These are phyloP conservation scores for Amphichorda felina DNA, from an alignment of 2,329 filamentous ascomycete genomes.

Conservation along the genomic window DNA sequence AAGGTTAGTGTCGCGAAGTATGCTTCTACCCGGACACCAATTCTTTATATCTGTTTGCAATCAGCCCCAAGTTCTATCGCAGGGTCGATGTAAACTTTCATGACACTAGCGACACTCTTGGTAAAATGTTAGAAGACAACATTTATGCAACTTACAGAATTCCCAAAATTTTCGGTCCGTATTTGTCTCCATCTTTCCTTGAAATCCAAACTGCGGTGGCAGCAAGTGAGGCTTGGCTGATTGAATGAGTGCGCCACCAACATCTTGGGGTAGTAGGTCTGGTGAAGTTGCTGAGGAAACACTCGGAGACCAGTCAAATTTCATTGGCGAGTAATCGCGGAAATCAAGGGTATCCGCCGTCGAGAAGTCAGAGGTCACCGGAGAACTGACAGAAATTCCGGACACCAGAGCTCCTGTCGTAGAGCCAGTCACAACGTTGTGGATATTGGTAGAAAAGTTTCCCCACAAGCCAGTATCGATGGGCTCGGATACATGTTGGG, in stretches of 20 bases:
- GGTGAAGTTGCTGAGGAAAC: not conserved
- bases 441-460: too few species aligned
- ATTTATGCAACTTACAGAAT: slow-evolving; percentile 17
- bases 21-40: slow-evolving; percentile 27
- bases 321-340: too few species aligned
- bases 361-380: too few species aligned
- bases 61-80: too few species aligned
- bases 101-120: too few species aligned
- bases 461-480: too few species aligned
- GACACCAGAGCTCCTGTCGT: not conserved
- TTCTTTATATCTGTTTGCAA: slow-evolving; percentile 19
- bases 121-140: too few species aligned
- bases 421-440: too few species aligned
- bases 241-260: not conserved
- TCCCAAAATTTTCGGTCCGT: slow-evolving; percentile 20
- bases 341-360: not conserved
- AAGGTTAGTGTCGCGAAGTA: slow-evolving; percentile 23
- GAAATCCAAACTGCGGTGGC: slow-evolving; percentile 16
- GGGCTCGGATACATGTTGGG: too few species aligned
- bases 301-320: too few species aligned
- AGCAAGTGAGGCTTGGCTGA: not conserved
- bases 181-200: slow-evolving; percentile 17
- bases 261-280: not conserved
- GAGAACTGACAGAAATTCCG: too few species aligned
- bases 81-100: too few species aligned